These are phyloP conservation scores for Annulohypoxylon nitens DNA, from an alignment of 495 filamentous ascomycete genomes.

Conservation along the genomic window DNA sequence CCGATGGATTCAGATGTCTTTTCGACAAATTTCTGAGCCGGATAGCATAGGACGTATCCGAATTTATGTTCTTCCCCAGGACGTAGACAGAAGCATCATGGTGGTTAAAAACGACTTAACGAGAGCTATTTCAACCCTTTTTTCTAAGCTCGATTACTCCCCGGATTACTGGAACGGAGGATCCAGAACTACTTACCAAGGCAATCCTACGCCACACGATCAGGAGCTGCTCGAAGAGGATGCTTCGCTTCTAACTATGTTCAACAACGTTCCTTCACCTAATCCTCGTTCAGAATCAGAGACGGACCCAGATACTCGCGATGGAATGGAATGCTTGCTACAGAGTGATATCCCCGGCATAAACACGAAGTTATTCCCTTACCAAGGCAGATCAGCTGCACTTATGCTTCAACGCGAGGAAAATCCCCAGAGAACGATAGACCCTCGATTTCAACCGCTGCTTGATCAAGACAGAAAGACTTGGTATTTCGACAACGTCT, in stretches of 20 bases:
- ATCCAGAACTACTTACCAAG: constrained; percentile 8
- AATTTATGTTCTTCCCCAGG: constrained; percentile 76
- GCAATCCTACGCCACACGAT: background rate
- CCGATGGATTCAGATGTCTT: constrained; percentile 61
- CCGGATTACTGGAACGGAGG: constrained; percentile 68
- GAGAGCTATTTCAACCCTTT: constrained; percentile 62
- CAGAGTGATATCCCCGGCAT: constrained; percentile 69
- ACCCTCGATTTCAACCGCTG: constrained; percentile 75
- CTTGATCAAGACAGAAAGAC: constrained; percentile 69
- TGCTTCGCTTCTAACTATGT: constrained; percentile 82
- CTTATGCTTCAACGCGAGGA: constrained; percentile 87
- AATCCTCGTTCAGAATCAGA: constrained; percentile 67
- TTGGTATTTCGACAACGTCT: constrained; percentile 81
- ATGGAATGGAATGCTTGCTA: constrained; percentile 75
- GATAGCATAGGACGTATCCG: constrained; percentile 57
- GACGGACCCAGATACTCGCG: constrained; percentile 65
- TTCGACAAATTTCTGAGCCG: constrained; percentile 34
- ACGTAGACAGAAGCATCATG: constrained; percentile 68
- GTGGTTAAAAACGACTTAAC: constrained; percentile 54
- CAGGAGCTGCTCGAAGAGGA: constrained; percentile 50
- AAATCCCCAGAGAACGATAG: constrained; percentile 71
- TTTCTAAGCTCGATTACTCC: constrained; percentile 71
- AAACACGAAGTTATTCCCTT: constrained; percentile 76
- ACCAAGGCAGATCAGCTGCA: constrained; percentile 86
- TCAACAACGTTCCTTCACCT: constrained; percentile 86